Evolutionary conservation across 371 early-diverging fungal genomes (phyloP).

Genomic region (Mortierella sp.): DNA sequence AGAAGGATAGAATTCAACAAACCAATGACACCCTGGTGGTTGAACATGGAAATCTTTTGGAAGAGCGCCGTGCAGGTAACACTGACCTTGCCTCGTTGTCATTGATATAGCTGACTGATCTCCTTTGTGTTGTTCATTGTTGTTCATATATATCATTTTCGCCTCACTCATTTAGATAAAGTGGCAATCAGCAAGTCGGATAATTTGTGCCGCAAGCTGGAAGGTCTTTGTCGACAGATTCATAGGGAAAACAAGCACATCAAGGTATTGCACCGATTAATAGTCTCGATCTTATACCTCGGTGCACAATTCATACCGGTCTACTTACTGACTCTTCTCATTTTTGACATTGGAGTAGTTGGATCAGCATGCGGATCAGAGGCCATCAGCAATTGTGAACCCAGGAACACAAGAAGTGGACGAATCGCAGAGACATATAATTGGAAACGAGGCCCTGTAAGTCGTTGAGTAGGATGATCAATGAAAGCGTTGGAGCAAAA

Average conservation of each 20-base stretch:
- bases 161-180: conserved; percentile 20
- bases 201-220: conserved; percentile 30
- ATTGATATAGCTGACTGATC: neutral
- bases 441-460: conserved; percentile 38
- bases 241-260: conserved; percentile 21
- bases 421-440: conserved; percentile 39
- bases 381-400: conserved; percentile 55
- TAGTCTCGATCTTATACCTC: neutral
- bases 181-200: conserved; percentile 13
- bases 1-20: conserved; percentile 59
- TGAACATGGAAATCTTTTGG: conserved; percentile 20
- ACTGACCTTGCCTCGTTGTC: neutral
- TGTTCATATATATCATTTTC: neutral
- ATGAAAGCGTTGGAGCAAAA: neutral
- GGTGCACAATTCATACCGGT: neutral
- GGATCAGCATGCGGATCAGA: conserved; percentile 43
- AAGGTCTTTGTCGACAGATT: conserved; percentile 35
- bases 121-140: neutral
- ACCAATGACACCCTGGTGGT: conserved; percentile 59
- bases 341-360: neutral
- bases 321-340: neutral
- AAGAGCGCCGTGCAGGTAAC: conserved; percentile 34
- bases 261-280: conserved; percentile 16
- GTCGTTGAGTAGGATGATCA: neutral
- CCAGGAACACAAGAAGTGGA: conserved; percentile 56